These are phyloP conservation scores for Leccinum rimulosum DNA, from an alignment of 768 basidiomycete species.

Conservation along the genomic window DNA sequence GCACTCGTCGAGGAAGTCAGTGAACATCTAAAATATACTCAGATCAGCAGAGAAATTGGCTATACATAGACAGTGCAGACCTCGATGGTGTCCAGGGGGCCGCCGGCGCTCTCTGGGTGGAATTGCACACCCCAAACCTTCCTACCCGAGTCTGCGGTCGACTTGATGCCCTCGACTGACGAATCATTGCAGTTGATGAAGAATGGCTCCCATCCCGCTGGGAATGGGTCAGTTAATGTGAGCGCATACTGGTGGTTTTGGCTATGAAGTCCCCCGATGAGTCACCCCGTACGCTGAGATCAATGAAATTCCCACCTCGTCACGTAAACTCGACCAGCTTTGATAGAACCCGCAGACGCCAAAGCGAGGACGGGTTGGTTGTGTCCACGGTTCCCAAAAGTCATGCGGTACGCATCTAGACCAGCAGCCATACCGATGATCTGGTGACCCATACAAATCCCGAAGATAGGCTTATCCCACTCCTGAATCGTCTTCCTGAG, in stretches of 20 bases:
- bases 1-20: slow-evolving; percentile 86
- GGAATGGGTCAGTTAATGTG: slow-evolving; percentile 91
- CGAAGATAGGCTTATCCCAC: slow-evolving; percentile 94
- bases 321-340: slow-evolving; percentile 94
- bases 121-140: slow-evolving; percentile 98
- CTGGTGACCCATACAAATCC: slow-evolving; percentile 99
- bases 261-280: slow-evolving; percentile 35
- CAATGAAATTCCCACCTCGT: slow-evolving; percentile 57
- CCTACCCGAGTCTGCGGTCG: slow-evolving; percentile 83
- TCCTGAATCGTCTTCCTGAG: slow-evolving; percentile 80
- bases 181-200: slow-evolving; percentile 99
- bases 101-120: slow-evolving; percentile 97
- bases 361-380: slow-evolving; percentile 98
- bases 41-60: background rate
- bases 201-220: slow-evolving; percentile 96
- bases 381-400: slow-evolving; percentile 98
- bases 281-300: background rate
- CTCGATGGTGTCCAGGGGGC: slow-evolving; percentile 98
- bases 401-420: slow-evolving; percentile 96
- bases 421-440: slow-evolving; percentile 97
- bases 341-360: slow-evolving; percentile 90
- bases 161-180: slow-evolving; percentile 98
- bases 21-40: slow-evolving; percentile 70
- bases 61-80: slow-evolving; percentile 39
- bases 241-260: slow-evolving; percentile 99